A percentile compares a stretch with the other conserved stretches of the same genome.
phyloP scores from a whole-genome alignment of 2,329 filamentous ascomycete species.

The Talaromyces piceae region DNA sequence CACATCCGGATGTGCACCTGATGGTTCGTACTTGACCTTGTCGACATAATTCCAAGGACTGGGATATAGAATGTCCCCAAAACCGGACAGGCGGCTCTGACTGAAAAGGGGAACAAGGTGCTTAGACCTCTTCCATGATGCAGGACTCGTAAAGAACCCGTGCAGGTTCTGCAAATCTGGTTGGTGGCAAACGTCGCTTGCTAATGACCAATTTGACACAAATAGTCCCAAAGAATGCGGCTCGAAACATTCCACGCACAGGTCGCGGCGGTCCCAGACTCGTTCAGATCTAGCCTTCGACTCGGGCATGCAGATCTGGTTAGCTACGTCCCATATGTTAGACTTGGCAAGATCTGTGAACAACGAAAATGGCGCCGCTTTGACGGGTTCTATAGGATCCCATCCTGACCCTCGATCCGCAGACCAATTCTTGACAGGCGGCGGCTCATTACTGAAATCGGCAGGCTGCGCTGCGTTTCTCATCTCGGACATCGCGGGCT shows the following conservation, averaged over 20 bases:
- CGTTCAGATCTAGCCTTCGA: conserved; percentile 54
- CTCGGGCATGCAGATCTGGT: conserved; percentile 53
- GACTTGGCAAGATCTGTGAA: conserved; percentile 36
- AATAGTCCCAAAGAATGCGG: conserved; percentile 63
- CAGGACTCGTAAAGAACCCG: conserved; percentile 62
- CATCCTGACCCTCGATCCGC: conserved; percentile 29
- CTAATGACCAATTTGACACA: conserved; percentile 56
- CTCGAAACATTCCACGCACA: conserved; percentile 57
- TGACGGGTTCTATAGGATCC: conserved; percentile 28
- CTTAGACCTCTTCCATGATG: conserved; percentile 54
- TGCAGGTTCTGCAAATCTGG: conserved; percentile 66
- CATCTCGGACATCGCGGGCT: conserved; percentile 28
- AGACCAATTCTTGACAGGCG: conserved; percentile 28
- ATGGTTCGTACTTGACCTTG: conserved; percentile 47
- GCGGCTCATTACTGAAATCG: not conserved
- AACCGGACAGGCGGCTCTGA: conserved; percentile 62
- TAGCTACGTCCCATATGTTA: conserved; percentile 37
- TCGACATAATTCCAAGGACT: conserved; percentile 55
- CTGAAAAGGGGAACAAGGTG: conserved; percentile 69
- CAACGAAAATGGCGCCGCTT: conserved; percentile 25
- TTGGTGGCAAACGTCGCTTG: conserved; percentile 65
- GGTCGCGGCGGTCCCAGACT: conserved; percentile 56
- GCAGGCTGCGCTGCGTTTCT: conserved; percentile 11
- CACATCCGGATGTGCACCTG: conserved; percentile 44
- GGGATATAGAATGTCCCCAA: conserved; percentile 71